Conservation (phyloP, 257 asterid genomes). For the Solanum piurae region DNA sequence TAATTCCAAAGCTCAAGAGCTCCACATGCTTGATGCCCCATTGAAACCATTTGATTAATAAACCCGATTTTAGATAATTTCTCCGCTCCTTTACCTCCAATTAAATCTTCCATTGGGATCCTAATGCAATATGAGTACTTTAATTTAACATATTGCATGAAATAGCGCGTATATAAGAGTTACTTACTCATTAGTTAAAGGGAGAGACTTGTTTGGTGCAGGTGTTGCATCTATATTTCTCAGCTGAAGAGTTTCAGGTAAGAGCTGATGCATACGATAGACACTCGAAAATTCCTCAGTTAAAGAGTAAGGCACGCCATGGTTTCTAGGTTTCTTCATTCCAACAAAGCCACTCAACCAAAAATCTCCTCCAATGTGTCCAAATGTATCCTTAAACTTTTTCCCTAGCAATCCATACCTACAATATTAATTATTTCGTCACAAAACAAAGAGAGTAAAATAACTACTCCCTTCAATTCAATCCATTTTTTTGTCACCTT, state of each 20-base stretch:
- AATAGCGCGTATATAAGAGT: no score
- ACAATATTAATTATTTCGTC: no score
- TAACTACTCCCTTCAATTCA: no score
- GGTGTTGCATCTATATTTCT: conserved; percentile 34
- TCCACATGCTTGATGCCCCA: conserved; percentile 70
- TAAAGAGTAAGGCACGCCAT: conserved; percentile 47
- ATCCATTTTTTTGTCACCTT: no score
- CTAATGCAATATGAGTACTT: conserved; percentile 1
- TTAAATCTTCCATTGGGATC: conserved; percentile 27
- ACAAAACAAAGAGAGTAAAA: no score
- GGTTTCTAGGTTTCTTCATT: conserved; percentile 24
- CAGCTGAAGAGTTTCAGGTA: conserved; percentile 32
- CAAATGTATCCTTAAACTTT: conserved; percentile 40
- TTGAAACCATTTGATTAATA: conserved; percentile 43
- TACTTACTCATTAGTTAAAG: conserved; percentile 17
- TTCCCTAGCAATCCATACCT: conserved; percentile 66
- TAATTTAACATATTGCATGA: no score
- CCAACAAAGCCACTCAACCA: conserved; percentile 41
- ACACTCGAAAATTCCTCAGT: conserved; percentile 46
- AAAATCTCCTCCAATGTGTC: conserved; percentile 29
- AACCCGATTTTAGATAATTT: conserved; percentile 31
- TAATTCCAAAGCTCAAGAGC: conserved; percentile 60
- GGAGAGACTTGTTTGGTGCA: conserved; percentile 48
- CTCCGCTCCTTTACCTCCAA: conserved; percentile 24
- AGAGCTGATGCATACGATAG: conserved; percentile 46